Base-by-base conservation (phyloP, 2,329 filamentous ascomycete genomes). In the Exophiala lecanii-corni region DNA sequence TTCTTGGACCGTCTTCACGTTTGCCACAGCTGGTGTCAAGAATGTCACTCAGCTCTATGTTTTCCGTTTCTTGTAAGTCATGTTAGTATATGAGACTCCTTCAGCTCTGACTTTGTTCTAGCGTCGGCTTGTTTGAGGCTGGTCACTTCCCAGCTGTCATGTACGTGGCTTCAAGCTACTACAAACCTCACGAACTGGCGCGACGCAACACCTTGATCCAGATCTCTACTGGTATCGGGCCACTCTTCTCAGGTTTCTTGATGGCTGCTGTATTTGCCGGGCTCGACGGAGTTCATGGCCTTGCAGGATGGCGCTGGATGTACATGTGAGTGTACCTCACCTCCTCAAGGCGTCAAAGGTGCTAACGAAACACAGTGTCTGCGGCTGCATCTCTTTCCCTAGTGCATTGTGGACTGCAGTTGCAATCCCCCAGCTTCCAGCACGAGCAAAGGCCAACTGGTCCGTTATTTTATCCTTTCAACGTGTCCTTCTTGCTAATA, bases 1-100 rank as follows among this genome's bases (percentile, higher is more conserved):
- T 32, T 54, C 55, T 23, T 63, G 59, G 59, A 47, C 47, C 7
- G 43, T 51, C 6, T 58, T 52, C 92, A 21, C 92, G 91, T 68
- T 98, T 97, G 42, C 92, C 91, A 63, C 92, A 97, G 21, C 92
- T 91, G 60, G 97, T 82, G 62, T 98, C 92, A 16, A 97, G 75
- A 12, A 97, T 85, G 17, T 91, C 74, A 36, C 96, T 71, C 59
- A 62, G 28, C 46, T 65, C 1, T 65, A 63, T 21, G 61, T 59
- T 1, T 37, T 64, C n/a, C 59, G 62, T 1, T 61, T 64, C 36
- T 46, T 65, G 19, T 28, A 13, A 5, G 19, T 28, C 6, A 15
- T 23, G 12, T 19, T 15, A 12, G 9, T 18, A 6, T 25, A 17
- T 15, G 7, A 4, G n/a, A n/a, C 31, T 38, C 17, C 19, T 21